phyloP scores from a whole-genome alignment of 495 filamentous ascomycete species.

The Neurospora discreta region DNA sequence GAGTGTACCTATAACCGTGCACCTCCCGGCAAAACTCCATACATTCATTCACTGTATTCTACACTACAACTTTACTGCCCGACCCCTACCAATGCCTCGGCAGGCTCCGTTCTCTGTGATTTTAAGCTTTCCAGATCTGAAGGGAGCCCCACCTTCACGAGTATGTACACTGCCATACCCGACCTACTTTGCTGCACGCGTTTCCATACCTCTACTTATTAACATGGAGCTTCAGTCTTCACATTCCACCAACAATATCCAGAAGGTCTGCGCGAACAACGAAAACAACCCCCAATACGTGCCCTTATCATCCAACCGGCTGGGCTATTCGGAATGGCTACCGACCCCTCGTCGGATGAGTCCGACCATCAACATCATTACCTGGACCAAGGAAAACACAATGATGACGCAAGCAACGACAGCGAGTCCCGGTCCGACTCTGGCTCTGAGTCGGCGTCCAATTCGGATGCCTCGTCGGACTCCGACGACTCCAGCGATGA shows the following conservation, averaged over 20 bases:
- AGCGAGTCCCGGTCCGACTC: slow-evolving; percentile 1
- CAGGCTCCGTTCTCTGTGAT: background rate
- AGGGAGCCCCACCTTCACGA: background rate
- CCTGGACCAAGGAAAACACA: background rate
- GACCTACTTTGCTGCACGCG: background rate
- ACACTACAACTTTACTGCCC: too few species aligned
- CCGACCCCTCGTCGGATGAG: background rate
- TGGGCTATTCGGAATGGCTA: background rate
- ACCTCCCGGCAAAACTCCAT: background rate
- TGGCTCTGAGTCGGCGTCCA: background rate
- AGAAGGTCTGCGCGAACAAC: background rate
- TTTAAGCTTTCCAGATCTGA: background rate
- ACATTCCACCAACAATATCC: background rate
- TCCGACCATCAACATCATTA: background rate
- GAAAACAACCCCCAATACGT: background rate
- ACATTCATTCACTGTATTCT: background rate
- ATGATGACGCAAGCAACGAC: background rate
- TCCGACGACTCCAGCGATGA: slow-evolving; percentile 4
- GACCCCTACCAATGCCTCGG: background rate
- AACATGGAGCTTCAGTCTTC: background rate
- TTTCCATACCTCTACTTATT: background rate
- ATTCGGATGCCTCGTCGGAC: background rate
- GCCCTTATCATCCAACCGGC: background rate
- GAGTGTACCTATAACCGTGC: background rate
- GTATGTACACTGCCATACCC: too few species aligned